A percentile compares a stretch with the other conserved stretches of the same genome.
Conservation (phyloP, 148 eudicot species). For the Diospyros lotus region DNA sequence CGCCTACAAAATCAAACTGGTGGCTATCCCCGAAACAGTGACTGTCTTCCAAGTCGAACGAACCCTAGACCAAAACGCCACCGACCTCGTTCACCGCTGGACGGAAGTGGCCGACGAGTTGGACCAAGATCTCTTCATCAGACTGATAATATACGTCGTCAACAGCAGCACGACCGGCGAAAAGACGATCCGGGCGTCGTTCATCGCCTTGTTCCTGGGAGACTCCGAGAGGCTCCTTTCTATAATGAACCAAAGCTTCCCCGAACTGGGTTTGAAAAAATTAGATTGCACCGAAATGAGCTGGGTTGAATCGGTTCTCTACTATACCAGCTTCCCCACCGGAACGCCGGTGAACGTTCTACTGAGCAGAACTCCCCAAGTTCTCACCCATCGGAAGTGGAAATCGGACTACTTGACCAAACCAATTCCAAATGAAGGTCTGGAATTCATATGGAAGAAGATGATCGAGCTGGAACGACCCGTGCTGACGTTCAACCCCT, state of each 20-base stretch:
- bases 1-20: slow-evolving; percentile 27
- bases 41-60: slow-evolving; percentile 21
- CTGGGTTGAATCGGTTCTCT: too few relatives aligned
- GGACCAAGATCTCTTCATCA: background rate
- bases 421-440: too few relatives aligned
- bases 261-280: slow-evolving; percentile 13
- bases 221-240: slow-evolving; percentile 14
- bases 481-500: too few relatives aligned
- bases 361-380: too few relatives aligned
- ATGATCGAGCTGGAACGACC: too few relatives aligned
- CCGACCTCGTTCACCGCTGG: slow-evolving; percentile 15
- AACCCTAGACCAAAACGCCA: slow-evolving; percentile 15
- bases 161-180: background rate
- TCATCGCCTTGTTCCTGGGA: slow-evolving; percentile 26
- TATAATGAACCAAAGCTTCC: slow-evolving; percentile 20
- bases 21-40: slow-evolving; percentile 23
- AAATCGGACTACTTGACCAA: too few relatives aligned
- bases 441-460: too few relatives aligned
- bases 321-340: too few relatives aligned
- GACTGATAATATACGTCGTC: slow-evolving; percentile 18
- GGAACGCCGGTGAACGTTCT: too few relatives aligned
- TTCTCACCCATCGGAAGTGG: too few relatives aligned
- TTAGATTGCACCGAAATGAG: too few relatives aligned
- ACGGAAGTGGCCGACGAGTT: slow-evolving; percentile 15
- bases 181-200: slow-evolving; percentile 7